Evolutionary conservation across 202 grass and related monocot genomes (phyloP).

Genomic region (Setaria italica): DNA sequence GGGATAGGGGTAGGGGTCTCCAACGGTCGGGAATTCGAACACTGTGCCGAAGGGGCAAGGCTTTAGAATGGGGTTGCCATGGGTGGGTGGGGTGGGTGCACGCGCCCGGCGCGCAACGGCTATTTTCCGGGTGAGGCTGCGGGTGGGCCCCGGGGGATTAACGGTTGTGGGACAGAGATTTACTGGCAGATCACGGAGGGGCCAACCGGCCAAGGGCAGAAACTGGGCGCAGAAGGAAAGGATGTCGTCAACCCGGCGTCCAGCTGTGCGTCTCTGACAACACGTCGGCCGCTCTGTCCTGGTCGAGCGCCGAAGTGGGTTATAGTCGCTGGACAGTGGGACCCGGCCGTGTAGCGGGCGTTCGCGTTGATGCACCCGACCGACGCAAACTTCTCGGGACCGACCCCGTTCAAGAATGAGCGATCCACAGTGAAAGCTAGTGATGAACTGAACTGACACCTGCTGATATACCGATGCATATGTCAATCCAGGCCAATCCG

Average conservation of each 20-base stretch:
- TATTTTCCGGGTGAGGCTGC: conserved; percentile 31
- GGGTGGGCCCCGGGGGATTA: background rate
- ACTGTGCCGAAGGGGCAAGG: conserved; percentile 15
- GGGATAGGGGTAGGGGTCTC: background rate
- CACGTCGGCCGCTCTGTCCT: background rate
- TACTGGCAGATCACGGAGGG: background rate
- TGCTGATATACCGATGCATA: background rate
- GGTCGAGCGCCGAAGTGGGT: background rate
- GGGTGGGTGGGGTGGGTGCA: conserved; percentile 11
- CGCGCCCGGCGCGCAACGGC: conserved; percentile 45
- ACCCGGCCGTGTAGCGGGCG: background rate
- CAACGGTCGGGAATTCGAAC: conserved; percentile 87
- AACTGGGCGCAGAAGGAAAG: background rate
- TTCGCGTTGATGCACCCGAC: background rate
- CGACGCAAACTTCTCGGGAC: background rate
- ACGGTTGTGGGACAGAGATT: background rate
- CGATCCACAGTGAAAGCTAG: background rate
- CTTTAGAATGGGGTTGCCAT: background rate
- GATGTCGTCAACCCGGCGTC: background rate
- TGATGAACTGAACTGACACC: background rate
- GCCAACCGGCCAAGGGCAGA: background rate
- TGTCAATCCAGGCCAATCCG: background rate
- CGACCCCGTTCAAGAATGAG: background rate
- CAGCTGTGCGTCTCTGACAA: background rate
- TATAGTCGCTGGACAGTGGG: background rate